Conservation (phyloP, 495 filamentous ascomycete genomes). For the Lasiosphaeria ovina region DNA sequence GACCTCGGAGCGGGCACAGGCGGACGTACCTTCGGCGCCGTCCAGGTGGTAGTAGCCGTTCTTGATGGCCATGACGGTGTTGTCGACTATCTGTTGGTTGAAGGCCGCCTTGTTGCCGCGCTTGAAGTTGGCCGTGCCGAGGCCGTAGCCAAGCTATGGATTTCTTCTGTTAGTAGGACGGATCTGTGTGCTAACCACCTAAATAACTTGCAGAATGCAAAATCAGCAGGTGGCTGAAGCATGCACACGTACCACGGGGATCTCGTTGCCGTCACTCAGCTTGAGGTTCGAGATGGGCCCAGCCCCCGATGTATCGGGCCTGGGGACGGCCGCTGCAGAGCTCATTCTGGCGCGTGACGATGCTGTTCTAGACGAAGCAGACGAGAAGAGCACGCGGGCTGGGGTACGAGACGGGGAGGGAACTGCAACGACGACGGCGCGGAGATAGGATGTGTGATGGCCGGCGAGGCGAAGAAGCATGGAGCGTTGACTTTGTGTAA, state of each 20-base stretch:
- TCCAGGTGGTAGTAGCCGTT: constrained; percentile 75
- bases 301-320: constrained; percentile 25
- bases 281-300: constrained; percentile 49
- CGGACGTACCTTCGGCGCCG: constrained; percentile 61
- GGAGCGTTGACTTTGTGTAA: too few relatives aligned
- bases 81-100: constrained; percentile 55
- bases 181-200: too few relatives aligned
- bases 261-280: constrained; percentile 69
- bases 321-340: constrained; percentile 31
- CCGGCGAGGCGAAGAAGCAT: too few relatives aligned
- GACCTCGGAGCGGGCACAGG: not conserved
- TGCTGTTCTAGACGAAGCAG: not conserved
- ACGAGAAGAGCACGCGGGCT: not conserved
- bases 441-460: too few relatives aligned
- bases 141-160: constrained; percentile 80
- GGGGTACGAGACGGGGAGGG: too few relatives aligned
- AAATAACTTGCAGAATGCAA: too few relatives aligned
- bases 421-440: too few relatives aligned
- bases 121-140: constrained; percentile 47
- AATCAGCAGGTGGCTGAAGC: too few relatives aligned
- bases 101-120: constrained; percentile 35
- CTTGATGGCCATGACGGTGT: constrained; percentile 65
- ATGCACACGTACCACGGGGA: constrained; percentile 61
- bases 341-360: constrained; percentile 30
- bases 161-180: too few relatives aligned